phyloP scores from a whole-genome alignment of 169 alveolate genomes.

The Cryptosporidium viatorum region DNA sequence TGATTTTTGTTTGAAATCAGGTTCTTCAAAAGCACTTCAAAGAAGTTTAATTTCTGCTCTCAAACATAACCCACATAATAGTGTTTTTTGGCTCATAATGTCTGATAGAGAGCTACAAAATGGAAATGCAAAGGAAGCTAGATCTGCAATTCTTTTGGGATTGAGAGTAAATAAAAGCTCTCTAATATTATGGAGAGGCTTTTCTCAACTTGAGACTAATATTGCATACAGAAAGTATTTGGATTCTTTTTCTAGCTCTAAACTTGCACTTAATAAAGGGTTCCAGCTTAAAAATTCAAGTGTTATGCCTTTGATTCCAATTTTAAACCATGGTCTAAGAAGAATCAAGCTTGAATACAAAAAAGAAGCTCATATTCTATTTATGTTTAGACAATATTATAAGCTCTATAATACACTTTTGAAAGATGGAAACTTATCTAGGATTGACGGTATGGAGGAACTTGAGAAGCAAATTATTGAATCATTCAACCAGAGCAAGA shows the following conservation, averaged over 20 bases:
- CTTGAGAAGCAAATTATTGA: slow-evolving; percentile 1
- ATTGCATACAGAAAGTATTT: slow-evolving; percentile 44
- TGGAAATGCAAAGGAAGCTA: slow-evolving; percentile 59
- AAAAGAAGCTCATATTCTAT: slow-evolving; percentile 32
- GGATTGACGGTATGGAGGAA: slow-evolving; percentile 53
- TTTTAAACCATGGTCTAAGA: not conserved
- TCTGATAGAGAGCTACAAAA: slow-evolving; percentile 73
- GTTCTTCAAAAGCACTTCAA: slow-evolving; percentile 66
- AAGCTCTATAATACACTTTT: not conserved
- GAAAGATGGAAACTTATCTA: not conserved
- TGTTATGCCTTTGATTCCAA: slow-evolving; percentile 33
- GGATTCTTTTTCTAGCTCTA: not conserved
- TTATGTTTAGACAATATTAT: slow-evolving; percentile 23
- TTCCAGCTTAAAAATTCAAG: not conserved
- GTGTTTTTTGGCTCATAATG: slow-evolving; percentile 65
- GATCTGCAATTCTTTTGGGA: slow-evolving; percentile 48
- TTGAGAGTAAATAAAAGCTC: slow-evolving; percentile 48
- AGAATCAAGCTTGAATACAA: slow-evolving; percentile 6
- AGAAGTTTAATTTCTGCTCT: slow-evolving; percentile 64
- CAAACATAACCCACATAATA: slow-evolving; percentile 39
- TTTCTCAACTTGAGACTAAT: slow-evolving; percentile 44
- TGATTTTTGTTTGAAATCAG: slow-evolving; percentile 70
- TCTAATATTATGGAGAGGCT: slow-evolving; percentile 55
- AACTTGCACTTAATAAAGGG: not conserved
- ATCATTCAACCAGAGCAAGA: not conserved